phyloP scores from a whole-genome alignment of 108 stramenopile genomes.

The Aurantiochytrium sp. region DNA sequence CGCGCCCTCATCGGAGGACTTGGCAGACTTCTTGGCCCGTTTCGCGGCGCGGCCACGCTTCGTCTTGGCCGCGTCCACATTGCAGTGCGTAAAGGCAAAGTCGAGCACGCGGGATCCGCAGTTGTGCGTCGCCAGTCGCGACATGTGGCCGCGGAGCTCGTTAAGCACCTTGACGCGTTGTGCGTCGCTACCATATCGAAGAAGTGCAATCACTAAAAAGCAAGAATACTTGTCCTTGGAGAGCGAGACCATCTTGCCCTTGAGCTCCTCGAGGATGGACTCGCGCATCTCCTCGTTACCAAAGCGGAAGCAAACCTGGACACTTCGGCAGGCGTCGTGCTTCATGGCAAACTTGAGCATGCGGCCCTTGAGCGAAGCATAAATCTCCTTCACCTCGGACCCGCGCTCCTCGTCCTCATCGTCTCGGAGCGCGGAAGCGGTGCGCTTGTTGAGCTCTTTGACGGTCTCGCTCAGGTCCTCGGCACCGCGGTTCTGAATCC shows the following conservation, averaged over 20 bases:
- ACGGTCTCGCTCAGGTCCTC: background rate
- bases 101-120: background rate
- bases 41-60: background rate
- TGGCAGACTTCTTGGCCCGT: background rate
- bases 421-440: background rate
- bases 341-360: background rate
- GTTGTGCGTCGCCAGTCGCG: background rate
- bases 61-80: background rate
- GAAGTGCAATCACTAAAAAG: background rate
- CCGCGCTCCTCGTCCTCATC: background rate
- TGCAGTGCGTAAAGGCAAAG: background rate
- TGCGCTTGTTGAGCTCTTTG: background rate
- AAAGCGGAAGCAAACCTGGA: slow-evolving; percentile 14
- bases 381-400: background rate
- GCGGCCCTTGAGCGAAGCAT: background rate
- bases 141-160: background rate
- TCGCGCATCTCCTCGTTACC: background rate
- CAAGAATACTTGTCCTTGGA: background rate
- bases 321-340: background rate
- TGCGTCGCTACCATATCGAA: background rate
- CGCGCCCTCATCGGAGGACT: background rate
- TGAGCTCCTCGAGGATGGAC: background rate
- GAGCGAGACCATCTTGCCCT: background rate
- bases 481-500: background rate
- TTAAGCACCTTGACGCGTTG: background rate